phyloP scores from a whole-genome alignment of 805 yeast genomes.

The Saccharomycopsis microspora region DNA sequence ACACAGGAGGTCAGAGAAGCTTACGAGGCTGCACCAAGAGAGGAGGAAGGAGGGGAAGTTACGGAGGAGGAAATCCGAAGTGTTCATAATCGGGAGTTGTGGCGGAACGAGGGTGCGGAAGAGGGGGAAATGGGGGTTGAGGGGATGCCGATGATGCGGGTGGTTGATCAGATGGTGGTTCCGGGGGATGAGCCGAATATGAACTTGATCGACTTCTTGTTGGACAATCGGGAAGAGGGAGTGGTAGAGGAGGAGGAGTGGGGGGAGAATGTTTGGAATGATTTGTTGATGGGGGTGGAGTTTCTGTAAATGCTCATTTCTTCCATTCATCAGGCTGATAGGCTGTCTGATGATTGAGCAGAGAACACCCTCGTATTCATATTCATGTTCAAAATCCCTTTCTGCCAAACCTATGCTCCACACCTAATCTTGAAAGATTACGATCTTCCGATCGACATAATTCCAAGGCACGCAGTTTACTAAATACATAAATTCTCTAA shows the following conservation, averaged over 20 bases:
- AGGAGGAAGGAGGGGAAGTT: neutral
- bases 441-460: too few species aligned
- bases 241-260: too few species aligned
- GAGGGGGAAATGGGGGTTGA: neutral
- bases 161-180: too few species aligned
- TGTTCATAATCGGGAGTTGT: neutral
- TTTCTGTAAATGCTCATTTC: neutral
- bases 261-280: slow-evolving; percentile 67
- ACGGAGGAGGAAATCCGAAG: slow-evolving; percentile 19
- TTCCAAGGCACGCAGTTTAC: too few species aligned
- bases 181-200: neutral
- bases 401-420: too few species aligned
- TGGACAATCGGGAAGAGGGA: slow-evolving; percentile 27
- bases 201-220: slow-evolving; percentile 25
- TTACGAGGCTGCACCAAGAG: too few species aligned
- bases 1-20: slow-evolving; percentile 34
- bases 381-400: too few species aligned
- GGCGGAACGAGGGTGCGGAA: neutral
- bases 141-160: neutral
- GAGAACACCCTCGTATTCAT: too few species aligned
- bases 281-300: slow-evolving; percentile 19
- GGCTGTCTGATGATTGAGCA: too few species aligned
- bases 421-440: too few species aligned
- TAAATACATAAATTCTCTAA: too few species aligned
- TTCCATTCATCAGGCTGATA: too few species aligned